phyloP scores from a whole-genome alignment of 2,329 filamentous ascomycete species.

The Neofusicoccum kwambonambiense region DNA sequence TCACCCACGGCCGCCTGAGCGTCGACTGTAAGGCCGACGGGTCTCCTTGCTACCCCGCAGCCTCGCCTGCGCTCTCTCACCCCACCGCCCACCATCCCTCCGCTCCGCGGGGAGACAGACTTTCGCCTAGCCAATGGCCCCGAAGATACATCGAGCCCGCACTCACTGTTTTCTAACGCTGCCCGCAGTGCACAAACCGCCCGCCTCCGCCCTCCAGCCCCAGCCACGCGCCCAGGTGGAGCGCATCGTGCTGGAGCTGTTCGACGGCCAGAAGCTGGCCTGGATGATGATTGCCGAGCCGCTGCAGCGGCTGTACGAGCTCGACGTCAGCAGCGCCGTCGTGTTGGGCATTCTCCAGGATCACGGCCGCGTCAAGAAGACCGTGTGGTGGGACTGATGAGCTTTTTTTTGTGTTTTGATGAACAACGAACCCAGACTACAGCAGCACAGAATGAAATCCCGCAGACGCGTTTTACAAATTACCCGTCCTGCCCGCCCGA shows the following conservation, averaged over 20 bases:
- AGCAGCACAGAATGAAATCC: background rate
- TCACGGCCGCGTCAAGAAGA: background rate
- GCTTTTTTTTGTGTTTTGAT: too few species aligned
- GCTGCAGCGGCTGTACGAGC: slow-evolving; percentile 34
- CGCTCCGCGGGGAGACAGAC: background rate
- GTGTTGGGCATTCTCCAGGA: slow-evolving; percentile 31
- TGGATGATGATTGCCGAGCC: slow-evolving; percentile 38
- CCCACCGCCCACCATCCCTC: background rate
- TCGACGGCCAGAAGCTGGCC: slow-evolving; percentile 32
- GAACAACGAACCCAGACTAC: too few species aligned
- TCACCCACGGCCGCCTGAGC: background rate
- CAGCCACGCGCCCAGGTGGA: too few species aligned
- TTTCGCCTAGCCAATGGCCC: background rate
- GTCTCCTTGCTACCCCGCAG: background rate
- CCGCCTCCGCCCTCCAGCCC: too few species aligned
- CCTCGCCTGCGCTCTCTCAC: background rate
- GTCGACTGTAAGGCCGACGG: background rate
- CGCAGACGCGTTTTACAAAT: too few species aligned
- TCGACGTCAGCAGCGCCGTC: slow-evolving; percentile 33
- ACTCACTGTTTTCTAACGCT: too few species aligned
- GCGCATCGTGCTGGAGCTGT: slow-evolving; percentile 35
- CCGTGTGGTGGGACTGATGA: background rate
- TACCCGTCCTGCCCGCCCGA: background rate
- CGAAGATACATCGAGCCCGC: background rate
- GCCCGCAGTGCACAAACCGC: too few species aligned